Conservation (phyloP, 139 green algal genomes). For the Chlorella sp. region DNA sequence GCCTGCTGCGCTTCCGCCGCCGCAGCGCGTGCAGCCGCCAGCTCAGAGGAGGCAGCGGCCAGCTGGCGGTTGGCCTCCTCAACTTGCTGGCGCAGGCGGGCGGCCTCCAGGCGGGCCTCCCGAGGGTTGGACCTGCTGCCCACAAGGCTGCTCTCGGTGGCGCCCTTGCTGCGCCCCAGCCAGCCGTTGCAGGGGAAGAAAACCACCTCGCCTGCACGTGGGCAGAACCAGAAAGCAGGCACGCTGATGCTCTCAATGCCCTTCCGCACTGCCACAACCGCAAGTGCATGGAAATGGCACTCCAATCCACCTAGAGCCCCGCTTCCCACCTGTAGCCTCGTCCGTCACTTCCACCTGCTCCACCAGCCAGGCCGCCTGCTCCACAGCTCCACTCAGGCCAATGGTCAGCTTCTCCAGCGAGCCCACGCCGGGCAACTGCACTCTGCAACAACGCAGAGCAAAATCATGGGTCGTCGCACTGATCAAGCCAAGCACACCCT, state of each 20-base stretch:
- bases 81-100: conserved; percentile 1
- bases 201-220: conserved; percentile 1
- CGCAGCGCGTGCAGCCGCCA: not conserved
- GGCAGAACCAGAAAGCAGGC: not conserved
- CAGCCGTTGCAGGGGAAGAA: conserved; percentile 46
- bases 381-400: conserved; percentile 57
- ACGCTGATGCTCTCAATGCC: not conserved
- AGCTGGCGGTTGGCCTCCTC: not conserved
- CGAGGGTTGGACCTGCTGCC: conserved; percentile 6
- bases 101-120: not conserved
- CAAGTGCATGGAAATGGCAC: not conserved
- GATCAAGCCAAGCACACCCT: too few relatives aligned
- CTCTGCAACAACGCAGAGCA: conserved; percentile 28
- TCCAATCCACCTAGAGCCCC: not conserved
- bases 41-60: conserved; percentile 1
- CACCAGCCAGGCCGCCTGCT: conserved; percentile 64
- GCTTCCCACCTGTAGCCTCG: conserved; percentile 45
- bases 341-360: conserved; percentile 68
- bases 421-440: conserved; percentile 66
- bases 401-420: conserved; percentile 59
- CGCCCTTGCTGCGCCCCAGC: conserved; percentile 30
- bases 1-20: not conserved
- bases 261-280: not conserved
- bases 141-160: conserved; percentile 29
- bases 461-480: too few relatives aligned